A percentile compares a stretch with the other conserved stretches of the same genome.
phyloP scores from a whole-genome alignment of 352 stramenopile species.

The Globisporangium cederbergense region DNA sequence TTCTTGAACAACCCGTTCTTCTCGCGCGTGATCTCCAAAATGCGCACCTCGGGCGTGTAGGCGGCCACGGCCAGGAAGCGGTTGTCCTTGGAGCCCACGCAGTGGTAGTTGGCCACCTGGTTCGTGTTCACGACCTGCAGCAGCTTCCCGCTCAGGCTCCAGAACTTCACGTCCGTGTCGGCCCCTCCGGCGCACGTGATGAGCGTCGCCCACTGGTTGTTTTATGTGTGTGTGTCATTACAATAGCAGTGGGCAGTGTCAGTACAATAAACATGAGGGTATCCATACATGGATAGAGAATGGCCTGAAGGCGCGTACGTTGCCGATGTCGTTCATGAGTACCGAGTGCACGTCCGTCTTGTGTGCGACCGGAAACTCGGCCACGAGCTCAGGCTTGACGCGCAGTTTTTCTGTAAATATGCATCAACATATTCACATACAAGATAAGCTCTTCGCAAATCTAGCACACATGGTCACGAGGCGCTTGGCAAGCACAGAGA shows the following conservation, averaged over 20 bases:
- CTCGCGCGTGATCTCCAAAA: slow-evolving; percentile 76
- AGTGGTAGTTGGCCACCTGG: slow-evolving; percentile 80
- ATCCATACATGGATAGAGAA: not conserved
- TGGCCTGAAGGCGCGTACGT: slow-evolving; percentile 22
- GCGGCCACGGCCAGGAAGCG: slow-evolving; percentile 75
- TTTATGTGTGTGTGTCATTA: not conserved
- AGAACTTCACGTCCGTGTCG: slow-evolving; percentile 85
- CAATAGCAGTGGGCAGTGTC: not conserved
- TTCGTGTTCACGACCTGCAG: slow-evolving; percentile 78
- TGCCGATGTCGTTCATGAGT: slow-evolving; percentile 80
- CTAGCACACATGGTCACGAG: too few relatives aligned
- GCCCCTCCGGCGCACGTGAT: slow-evolving; percentile 63
- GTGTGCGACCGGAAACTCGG: slow-evolving; percentile 57
- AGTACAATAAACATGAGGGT: not conserved
- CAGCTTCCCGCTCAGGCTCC: slow-evolving; percentile 58
- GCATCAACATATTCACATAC: not conserved
- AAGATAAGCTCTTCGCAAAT: not conserved
- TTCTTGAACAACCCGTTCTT: slow-evolving; percentile 79
- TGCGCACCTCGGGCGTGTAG: slow-evolving; percentile 83
- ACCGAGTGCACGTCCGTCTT: slow-evolving; percentile 79
- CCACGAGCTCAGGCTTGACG: slow-evolving; percentile 63
- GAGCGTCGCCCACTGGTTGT: slow-evolving; percentile 60
- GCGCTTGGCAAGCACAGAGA: not conserved
- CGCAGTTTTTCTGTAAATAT: slow-evolving; percentile 64
- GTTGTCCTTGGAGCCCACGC: slow-evolving; percentile 77